These are phyloP conservation scores for Zymoseptoria brevis DNA, from an alignment of 2,329 filamentous ascomycete genomes.

Conservation along the genomic window DNA sequence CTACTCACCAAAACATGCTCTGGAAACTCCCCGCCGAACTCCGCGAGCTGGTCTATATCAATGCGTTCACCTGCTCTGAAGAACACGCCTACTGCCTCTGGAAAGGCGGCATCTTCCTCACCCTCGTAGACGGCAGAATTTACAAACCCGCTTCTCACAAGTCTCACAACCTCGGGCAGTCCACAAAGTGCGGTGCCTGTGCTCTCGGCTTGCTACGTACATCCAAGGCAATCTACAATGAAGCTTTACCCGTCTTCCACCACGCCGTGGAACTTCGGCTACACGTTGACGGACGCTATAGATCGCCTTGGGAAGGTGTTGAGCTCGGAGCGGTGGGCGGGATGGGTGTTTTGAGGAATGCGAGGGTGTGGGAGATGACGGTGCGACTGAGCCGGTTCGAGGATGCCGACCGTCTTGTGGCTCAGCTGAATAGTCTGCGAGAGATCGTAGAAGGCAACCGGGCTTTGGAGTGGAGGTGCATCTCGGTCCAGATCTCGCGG, in stretches of 20 bases:
- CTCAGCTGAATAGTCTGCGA: constrained; percentile 7
- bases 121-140: constrained; percentile 16
- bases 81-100: constrained; percentile 13
- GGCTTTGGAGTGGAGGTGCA: constrained; percentile 6
- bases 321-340: constrained; percentile 10
- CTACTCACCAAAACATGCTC: neutral
- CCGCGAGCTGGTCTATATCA: constrained; percentile 25
- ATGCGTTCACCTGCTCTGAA: constrained; percentile 16
- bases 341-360: constrained; percentile 4
- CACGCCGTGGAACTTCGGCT: constrained; percentile 12
- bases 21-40: constrained; percentile 25
- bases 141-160: constrained; percentile 31
- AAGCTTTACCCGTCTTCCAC: constrained; percentile 39
- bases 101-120: constrained; percentile 11
- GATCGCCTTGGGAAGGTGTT: constrained; percentile 6
- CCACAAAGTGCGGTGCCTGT: constrained; percentile 7
- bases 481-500: constrained; percentile 11
- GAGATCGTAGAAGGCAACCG: constrained; percentile 1
- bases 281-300: constrained; percentile 12
- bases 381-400: constrained; percentile 9
- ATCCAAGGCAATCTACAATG: constrained; percentile 36
- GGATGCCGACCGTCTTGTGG: constrained; percentile 8
- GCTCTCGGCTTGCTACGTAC: constrained; percentile 31
- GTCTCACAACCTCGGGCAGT: constrained; percentile 6
- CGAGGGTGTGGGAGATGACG: constrained; percentile 9